A percentile compares a stretch with the other conserved stretches of the same genome.
Conservation (phyloP, 176 grass and related monocot genomes). For the Tuctoria greenei region DNA sequence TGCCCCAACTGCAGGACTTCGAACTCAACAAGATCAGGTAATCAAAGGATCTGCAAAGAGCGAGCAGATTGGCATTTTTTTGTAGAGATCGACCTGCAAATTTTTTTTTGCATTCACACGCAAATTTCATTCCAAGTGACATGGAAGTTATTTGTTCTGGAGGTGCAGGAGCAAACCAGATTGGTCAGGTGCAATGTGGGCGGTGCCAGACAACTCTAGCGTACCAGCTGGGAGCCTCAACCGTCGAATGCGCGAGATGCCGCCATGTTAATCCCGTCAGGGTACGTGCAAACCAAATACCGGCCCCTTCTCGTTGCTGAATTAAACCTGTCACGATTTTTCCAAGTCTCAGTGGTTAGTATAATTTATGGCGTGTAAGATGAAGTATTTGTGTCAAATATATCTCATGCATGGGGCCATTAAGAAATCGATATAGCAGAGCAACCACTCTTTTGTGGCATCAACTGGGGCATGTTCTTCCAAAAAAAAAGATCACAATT, state of each 20-base stretch:
- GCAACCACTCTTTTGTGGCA: not conserved
- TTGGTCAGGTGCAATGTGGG: slow-evolving; percentile 48
- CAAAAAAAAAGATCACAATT: slow-evolving; percentile 34
- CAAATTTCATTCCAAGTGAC: not conserved
- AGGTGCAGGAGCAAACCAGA: slow-evolving; percentile 38
- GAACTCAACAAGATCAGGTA: slow-evolving; percentile 62
- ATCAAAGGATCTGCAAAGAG: not conserved
- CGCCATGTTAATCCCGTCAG: slow-evolving; percentile 41
- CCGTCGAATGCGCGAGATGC: slow-evolving; percentile 51
- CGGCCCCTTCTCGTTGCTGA: not conserved
- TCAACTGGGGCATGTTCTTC: slow-evolving; percentile 5
- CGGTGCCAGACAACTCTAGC: slow-evolving; percentile 45
- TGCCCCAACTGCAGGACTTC: slow-evolving; percentile 44
- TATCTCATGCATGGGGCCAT: slow-evolving; percentile 12
- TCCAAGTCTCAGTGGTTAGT: not conserved
- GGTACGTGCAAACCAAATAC: too few relatives aligned
- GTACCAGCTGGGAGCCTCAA: slow-evolving; percentile 46
- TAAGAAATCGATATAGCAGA: not conserved
- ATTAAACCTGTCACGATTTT: not conserved
- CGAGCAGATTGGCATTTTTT: not conserved
- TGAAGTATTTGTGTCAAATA: not conserved
- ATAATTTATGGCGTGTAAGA: too few relatives aligned
- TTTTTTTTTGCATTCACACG: too few relatives aligned
- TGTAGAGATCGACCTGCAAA: not conserved
- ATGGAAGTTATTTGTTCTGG: not conserved